Evolutionary conservation across 352 stramenopile species (phyloP).

Genomic region (Thraustotheca clavata): DNA sequence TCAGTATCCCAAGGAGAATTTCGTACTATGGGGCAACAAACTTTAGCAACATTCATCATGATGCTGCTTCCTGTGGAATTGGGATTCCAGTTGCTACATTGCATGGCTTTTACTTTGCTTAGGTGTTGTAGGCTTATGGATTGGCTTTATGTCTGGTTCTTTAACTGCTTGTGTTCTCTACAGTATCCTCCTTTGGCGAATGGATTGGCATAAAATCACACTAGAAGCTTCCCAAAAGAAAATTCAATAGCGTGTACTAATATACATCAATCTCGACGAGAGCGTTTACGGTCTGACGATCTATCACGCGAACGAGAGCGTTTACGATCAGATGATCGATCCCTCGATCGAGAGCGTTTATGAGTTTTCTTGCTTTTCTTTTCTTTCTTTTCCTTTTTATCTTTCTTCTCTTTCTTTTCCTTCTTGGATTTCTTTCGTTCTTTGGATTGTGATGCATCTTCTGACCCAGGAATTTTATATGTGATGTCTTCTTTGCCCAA

Average conservation of each 20-base stretch:
- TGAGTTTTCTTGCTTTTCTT: slow-evolving; percentile 62
- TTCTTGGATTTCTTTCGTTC: slow-evolving; percentile 23
- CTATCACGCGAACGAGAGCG: slow-evolving; percentile 6
- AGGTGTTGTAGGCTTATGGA: slow-evolving; percentile 52
- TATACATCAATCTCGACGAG: not conserved
- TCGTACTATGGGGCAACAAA: too few relatives aligned
- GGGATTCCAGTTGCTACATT: too few relatives aligned
- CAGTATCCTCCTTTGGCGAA: slow-evolving; percentile 35
- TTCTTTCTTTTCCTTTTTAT: slow-evolving; percentile 46
- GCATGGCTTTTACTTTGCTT: too few relatives aligned
- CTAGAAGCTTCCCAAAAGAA: not conserved
- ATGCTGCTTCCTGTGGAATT: too few relatives aligned
- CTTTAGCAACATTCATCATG: too few relatives aligned
- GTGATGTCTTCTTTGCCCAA: slow-evolving; percentile 49
- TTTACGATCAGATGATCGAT: not conserved
- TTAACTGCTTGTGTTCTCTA: slow-evolving; percentile 36
- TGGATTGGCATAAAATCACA: slow-evolving; percentile 31
- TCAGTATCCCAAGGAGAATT: too few relatives aligned
- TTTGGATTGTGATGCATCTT: not conserved
- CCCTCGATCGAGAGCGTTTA: slow-evolving; percentile 24
- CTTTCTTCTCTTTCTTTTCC: slow-evolving; percentile 32
- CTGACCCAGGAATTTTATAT: slow-evolving; percentile 48
- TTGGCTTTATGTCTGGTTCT: slow-evolving; percentile 46
- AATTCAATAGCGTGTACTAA: not conserved
- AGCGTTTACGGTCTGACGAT: not conserved